Evolutionary conservation across 805 yeast species (phyloP).

Genomic region (Metschnikowia corniflorae): DNA sequence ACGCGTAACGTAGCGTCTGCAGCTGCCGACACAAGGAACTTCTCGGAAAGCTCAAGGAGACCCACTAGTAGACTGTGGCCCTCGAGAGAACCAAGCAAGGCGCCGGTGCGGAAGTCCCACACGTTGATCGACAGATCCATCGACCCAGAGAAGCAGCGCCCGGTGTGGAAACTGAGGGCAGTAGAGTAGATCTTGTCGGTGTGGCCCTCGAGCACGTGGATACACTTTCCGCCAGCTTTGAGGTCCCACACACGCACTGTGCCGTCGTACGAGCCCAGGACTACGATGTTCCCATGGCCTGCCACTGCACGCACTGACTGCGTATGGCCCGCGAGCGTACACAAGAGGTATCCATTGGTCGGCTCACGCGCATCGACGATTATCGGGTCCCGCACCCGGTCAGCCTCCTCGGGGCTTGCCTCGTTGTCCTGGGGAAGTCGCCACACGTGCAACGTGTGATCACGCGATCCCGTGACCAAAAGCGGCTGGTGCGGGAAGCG

Average conservation of each 20-base stretch:
- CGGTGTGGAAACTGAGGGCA: conserved; percentile 69
- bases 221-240: conserved; percentile 61
- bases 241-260: conserved; percentile 93
- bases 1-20: conserved; percentile 90
- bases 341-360: conserved; percentile 18
- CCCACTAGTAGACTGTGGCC: conserved; percentile 94
- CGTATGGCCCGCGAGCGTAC: conserved; percentile 49
- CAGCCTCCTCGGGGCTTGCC: conserved; percentile 30
- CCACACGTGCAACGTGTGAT: conserved; percentile 45
- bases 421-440: conserved; percentile 53
- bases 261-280: conserved; percentile 88
- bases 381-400: conserved; percentile 32
- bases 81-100: conserved; percentile 62
- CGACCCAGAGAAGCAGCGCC: conserved; percentile 85
- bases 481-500: conserved; percentile 62
- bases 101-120: conserved; percentile 84
- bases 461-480: conserved; percentile 50
- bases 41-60: conserved; percentile 68
- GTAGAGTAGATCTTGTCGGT: conserved; percentile 87
- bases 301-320: conserved; percentile 83
- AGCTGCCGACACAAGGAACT: conserved; percentile 85
- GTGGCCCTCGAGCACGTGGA: conserved; percentile 76
- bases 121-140: conserved; percentile 85
- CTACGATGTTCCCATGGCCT: conserved; percentile 77
- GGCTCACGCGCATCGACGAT: conserved; percentile 35